Conservation (phyloP, 2,329 filamentous ascomycete genomes). For the Xylariomycetidae sp. region DNA sequence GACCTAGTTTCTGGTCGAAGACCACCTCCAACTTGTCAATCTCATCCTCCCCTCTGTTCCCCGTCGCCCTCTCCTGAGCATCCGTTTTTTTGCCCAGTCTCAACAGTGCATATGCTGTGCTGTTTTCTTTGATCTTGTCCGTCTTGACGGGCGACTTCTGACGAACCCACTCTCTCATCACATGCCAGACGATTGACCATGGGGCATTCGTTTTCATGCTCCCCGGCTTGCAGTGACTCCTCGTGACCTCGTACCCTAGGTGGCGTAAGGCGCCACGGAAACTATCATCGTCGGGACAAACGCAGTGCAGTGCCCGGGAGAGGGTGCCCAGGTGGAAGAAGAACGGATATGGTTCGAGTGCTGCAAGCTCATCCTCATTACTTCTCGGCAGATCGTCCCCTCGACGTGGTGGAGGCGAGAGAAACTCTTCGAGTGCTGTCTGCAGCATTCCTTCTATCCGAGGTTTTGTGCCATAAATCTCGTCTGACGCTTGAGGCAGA, state of each 20-base stretch:
- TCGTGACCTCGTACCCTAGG: slow-evolving; percentile 75
- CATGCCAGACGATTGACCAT: slow-evolving; percentile 84
- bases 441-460: slow-evolving; percentile 89
- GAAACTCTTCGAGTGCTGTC: slow-evolving; percentile 75
- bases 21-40: slow-evolving; percentile 37
- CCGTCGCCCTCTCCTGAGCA: not conserved
- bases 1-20: slow-evolving; percentile 79
- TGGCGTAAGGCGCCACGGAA: slow-evolving; percentile 76
- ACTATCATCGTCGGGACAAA: slow-evolving; percentile 72
- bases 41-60: slow-evolving; percentile 13
- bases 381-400: slow-evolving; percentile 18
- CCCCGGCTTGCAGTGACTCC: slow-evolving; percentile 84
- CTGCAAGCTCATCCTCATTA: slow-evolving; percentile 50
- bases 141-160: slow-evolving; percentile 76
- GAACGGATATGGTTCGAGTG: slow-evolving; percentile 73
- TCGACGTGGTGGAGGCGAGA: slow-evolving; percentile 24
- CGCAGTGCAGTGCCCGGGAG: slow-evolving; percentile 71
- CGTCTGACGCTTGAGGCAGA: slow-evolving; percentile 60
- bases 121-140: slow-evolving; percentile 63
- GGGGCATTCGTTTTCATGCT: slow-evolving; percentile 93
- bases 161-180: slow-evolving; percentile 87
- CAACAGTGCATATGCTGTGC: slow-evolving; percentile 68
- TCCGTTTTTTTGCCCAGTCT: slow-evolving; percentile 36
- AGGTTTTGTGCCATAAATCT: slow-evolving; percentile 72
- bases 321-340: slow-evolving; percentile 76